These are phyloP conservation scores for Toxicodendron radicans DNA, from an alignment of 345 rosid species.

Conservation along the genomic window DNA sequence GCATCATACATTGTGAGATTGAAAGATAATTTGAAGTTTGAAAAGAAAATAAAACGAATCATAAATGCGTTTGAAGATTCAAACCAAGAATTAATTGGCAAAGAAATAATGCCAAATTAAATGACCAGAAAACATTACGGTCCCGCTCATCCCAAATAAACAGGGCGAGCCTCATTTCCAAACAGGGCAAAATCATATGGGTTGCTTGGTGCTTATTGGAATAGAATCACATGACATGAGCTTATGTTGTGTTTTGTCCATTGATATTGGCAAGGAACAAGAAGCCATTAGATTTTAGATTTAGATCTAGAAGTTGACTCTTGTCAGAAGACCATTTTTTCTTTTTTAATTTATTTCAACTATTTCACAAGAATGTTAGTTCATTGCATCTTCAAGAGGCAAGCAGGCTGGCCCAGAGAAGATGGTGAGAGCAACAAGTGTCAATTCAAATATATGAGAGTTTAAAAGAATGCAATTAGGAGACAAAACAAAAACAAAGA, in stretches of 20 bases:
- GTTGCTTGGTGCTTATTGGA: background rate
- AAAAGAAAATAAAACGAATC: background rate
- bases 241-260: background rate
- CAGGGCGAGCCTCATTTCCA: background rate
- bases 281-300: too few species aligned
- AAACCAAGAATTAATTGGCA: background rate
- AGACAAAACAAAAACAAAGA: constrained; percentile 1
- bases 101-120: constrained; percentile 8
- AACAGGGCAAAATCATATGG: background rate
- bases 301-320: background rate
- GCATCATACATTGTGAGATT: constrained; percentile 4
- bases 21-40: constrained; percentile 8
- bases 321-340: too few species aligned
- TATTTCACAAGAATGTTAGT: background rate
- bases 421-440: constrained; percentile 30
- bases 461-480: constrained; percentile 15
- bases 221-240: too few species aligned
- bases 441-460: constrained; percentile 15
- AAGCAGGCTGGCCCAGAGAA: constrained; percentile 7
- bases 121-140: background rate
- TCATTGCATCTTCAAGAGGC: constrained; percentile 15
- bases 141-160: background rate
- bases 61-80: constrained; percentile 17
- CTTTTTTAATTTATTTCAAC: too few species aligned
- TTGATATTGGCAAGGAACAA: too few species aligned